A percentile compares a stretch with the other conserved stretches of the same genome.
These are phyloP conservation scores for Hymenoscyphus linearis DNA, from an alignment of 2,329 filamentous ascomycete species.

Conservation along the genomic window DNA sequence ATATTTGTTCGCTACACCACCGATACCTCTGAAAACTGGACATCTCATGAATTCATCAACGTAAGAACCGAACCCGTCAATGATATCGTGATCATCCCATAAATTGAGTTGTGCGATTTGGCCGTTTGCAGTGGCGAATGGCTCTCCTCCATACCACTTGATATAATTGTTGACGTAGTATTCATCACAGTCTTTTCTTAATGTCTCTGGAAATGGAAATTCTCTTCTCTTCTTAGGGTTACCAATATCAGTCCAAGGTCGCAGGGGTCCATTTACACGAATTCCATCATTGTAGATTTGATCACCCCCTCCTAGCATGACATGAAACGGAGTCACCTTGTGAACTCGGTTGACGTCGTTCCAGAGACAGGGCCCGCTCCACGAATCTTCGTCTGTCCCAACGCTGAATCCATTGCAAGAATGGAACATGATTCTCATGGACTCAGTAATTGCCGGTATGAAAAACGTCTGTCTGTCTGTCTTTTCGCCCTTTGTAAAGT, in stretches of 20 bases:
- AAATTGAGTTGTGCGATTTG: slow-evolving; percentile 96
- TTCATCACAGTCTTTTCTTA: slow-evolving; percentile 78
- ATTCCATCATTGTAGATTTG: slow-evolving; percentile 94
- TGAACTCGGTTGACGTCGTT: slow-evolving; percentile 86
- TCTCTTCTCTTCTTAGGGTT: slow-evolving; percentile 79
- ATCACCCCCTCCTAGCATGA: slow-evolving; percentile 91
- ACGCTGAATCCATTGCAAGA: slow-evolving; percentile 96
- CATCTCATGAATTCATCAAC: slow-evolving; percentile 90
- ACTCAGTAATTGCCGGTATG: slow-evolving; percentile 74
- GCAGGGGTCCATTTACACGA: slow-evolving; percentile 75
- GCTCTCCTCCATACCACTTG: slow-evolving; percentile 64
- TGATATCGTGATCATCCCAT: slow-evolving; percentile 96
- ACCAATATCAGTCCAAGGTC: slow-evolving; percentile 74
- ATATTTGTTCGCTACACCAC: slow-evolving; percentile 92
- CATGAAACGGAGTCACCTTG: slow-evolving; percentile 77
- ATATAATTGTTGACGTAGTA: slow-evolving; percentile 92
- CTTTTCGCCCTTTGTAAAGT: slow-evolving; percentile 52
- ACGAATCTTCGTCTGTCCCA: slow-evolving; percentile 76
- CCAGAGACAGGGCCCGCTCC: slow-evolving; percentile 91
- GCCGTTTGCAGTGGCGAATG: slow-evolving; percentile 80
- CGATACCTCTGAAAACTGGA: slow-evolving; percentile 85
- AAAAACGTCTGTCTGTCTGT: slow-evolving; percentile 67
- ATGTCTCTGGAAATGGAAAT: slow-evolving; percentile 68
- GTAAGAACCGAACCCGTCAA: slow-evolving; percentile 91
- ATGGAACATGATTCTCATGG: slow-evolving; percentile 98